Evolutionary conservation across 208 protist species (phyloP).

Genomic region (Porcisia hertigi): DNA sequence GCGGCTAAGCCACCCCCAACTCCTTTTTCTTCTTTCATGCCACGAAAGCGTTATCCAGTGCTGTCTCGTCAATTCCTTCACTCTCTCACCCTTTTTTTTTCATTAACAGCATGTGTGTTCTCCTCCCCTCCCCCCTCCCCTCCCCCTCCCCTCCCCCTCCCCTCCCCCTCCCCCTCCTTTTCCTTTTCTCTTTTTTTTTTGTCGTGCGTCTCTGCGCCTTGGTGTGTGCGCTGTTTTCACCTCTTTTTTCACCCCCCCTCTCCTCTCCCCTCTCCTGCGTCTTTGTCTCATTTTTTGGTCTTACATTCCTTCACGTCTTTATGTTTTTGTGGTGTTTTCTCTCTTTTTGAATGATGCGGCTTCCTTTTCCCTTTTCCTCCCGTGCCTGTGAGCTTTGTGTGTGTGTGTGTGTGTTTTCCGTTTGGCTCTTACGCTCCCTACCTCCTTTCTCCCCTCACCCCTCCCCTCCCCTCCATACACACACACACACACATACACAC

Average conservation of each 20-base stretch:
- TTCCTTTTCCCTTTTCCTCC: no score
- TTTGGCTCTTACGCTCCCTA: neutral
- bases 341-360: no score
- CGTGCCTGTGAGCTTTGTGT: neutral
- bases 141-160: neutral
- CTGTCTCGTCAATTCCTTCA: neutral
- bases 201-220: neutral
- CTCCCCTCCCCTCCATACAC: neutral
- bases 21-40: slow-evolving; percentile 4
- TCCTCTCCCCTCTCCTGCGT: neutral
- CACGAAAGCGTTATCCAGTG: neutral
- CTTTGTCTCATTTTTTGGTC: neutral
- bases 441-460: neutral
- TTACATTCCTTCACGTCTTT: neutral
- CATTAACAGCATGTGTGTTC: neutral
- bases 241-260: neutral
- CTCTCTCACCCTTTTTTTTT: slow-evolving; percentile 3
- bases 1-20: neutral
- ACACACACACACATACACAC: neutral
- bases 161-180: neutral
- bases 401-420: slow-evolving; percentile 3
- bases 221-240: no score
- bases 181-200: neutral
- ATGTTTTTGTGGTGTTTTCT: neutral
- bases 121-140: neutral